Evolutionary conservation across 2,329 filamentous ascomycete genomes (phyloP).

Genomic region (Metarhizium brunneum): DNA sequence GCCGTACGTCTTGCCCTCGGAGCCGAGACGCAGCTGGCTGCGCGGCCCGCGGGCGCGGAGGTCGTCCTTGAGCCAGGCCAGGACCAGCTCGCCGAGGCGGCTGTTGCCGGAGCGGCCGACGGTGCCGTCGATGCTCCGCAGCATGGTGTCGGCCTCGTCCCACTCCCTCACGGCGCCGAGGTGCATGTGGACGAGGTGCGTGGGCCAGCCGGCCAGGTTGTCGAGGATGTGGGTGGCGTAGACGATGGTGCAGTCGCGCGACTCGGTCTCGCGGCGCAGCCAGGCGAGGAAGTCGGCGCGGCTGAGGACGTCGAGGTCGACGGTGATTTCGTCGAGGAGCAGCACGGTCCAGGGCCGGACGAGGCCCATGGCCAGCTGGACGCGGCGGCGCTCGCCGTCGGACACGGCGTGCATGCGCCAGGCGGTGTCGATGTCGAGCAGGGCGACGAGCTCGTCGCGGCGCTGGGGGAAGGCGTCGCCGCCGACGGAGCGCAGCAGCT

Average conservation of each 20-base stretch:
- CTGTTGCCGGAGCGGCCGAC: conserved; percentile 57
- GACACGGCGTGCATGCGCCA: conserved; percentile 97
- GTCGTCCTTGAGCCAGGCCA: conserved; percentile 80
- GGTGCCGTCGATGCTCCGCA: conserved; percentile 37
- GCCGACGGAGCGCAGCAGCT: conserved; percentile 76
- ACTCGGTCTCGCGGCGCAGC: conserved; percentile 78
- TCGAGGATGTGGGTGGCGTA: conserved; percentile 98
- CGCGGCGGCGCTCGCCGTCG: conserved; percentile 82
- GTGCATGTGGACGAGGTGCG: conserved; percentile 92
- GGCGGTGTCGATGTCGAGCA: conserved; percentile 81
- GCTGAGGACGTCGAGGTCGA: conserved; percentile 84
- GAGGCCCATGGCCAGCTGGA: conserved; percentile 94
- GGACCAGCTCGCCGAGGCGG: conserved; percentile 74
- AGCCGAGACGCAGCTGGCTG: conserved; percentile 42
- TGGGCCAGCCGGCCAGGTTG: conserved; percentile 90
- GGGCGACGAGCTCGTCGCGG: conserved; percentile 74
- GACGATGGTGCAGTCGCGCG: conserved; percentile 77
- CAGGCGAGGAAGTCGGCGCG: conserved; percentile 79
- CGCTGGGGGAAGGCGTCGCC: conserved; percentile 75
- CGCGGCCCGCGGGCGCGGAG: conserved; percentile 70
- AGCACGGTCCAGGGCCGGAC: conserved; percentile 86
- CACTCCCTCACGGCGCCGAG: conserved; percentile 80
- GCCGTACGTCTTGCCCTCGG: conserved; percentile 57
- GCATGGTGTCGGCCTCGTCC: conserved; percentile 64
- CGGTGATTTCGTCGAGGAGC: conserved; percentile 91